Conservation (phyloP, 2,329 filamentous ascomycete genomes). For the Balansia obtecta region DNA sequence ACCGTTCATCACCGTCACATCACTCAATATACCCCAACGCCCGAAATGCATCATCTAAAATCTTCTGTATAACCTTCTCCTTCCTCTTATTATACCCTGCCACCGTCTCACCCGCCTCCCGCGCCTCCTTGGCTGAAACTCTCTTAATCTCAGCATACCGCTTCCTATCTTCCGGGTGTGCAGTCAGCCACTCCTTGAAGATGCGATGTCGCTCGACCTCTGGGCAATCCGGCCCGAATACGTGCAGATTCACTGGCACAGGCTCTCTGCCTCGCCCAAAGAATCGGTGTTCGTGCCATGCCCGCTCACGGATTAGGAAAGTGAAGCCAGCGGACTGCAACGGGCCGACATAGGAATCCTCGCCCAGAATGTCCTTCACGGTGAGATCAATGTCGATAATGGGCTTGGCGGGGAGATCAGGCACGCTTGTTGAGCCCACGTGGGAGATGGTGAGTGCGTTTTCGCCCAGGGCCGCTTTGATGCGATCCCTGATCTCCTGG, state of each 20-base stretch:
- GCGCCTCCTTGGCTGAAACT: constrained; percentile 19
- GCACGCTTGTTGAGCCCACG: constrained; percentile 39
- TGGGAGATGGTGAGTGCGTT: constrained; percentile 28
- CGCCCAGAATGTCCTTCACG: constrained; percentile 25
- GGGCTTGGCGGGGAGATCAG: constrained; percentile 34
- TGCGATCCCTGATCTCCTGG: neutral
- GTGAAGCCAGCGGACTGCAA: constrained; percentile 32
- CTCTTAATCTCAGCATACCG: constrained; percentile 28
- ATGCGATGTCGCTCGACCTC: constrained; percentile 29
- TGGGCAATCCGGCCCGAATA: constrained; percentile 29
- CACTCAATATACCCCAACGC: constrained; percentile 2
- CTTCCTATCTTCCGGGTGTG: constrained; percentile 23
- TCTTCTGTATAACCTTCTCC: constrained; percentile 23
- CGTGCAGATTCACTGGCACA: constrained; percentile 30
- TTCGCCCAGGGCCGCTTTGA: neutral
- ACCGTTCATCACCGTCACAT: too few species aligned
- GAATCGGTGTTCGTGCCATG: constrained; percentile 36
- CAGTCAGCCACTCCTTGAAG: constrained; percentile 29
- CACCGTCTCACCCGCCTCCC: constrained; percentile 18
- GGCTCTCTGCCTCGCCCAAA: constrained; percentile 24
- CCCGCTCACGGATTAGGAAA: constrained; percentile 32
- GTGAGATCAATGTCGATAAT: constrained; percentile 41
- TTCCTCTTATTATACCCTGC: constrained; percentile 29
- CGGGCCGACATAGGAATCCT: constrained; percentile 27
- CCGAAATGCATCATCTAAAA: constrained; percentile 16